These are phyloP conservation scores for Annona cherimola DNA, from an alignment of 164 flowering plant species.

Conservation along the genomic window DNA sequence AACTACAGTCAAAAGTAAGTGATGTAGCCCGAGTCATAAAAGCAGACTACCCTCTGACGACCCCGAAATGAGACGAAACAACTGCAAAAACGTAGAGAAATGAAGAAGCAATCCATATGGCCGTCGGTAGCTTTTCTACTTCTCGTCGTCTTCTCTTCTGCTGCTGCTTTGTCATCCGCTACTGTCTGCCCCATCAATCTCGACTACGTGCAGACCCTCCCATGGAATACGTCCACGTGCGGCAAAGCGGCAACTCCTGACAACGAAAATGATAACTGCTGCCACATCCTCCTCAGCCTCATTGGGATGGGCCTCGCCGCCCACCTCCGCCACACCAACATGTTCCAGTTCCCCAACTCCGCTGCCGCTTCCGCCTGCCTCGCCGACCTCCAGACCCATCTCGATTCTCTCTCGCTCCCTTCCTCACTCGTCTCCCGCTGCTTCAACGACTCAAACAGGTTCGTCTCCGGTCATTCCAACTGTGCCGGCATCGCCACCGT, in stretches of 20 bases:
- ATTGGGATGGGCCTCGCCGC: slow-evolving; percentile 41
- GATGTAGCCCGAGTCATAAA: too few relatives aligned
- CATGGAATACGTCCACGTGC: slow-evolving; percentile 48
- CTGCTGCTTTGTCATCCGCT: not conserved
- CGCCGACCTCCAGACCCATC: slow-evolving; percentile 31
- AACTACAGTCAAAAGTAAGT: too few relatives aligned
- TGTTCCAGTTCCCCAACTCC: slow-evolving; percentile 34
- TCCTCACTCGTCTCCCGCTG: slow-evolving; percentile 29
- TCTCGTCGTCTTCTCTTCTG: not conserved
- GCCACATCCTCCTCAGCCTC: slow-evolving; percentile 44
- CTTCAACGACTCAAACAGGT: slow-evolving; percentile 31
- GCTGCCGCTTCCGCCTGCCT: slow-evolving; percentile 42
- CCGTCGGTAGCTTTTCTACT: not conserved
- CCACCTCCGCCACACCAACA: slow-evolving; percentile 41
- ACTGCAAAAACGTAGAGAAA: not conserved
- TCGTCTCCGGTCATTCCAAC: slow-evolving; percentile 26
- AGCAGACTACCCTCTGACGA: too few relatives aligned
- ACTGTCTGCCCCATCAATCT: slow-evolving; percentile 51
- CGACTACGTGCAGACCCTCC: slow-evolving; percentile 34
- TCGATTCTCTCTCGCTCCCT: slow-evolving; percentile 34
- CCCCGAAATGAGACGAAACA: too few relatives aligned
- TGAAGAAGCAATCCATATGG: not conserved
- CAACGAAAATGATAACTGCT: slow-evolving; percentile 27
- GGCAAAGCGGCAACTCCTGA: not conserved
- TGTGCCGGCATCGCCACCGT: slow-evolving; percentile 45